Base-by-base conservation (phyloP, 2,329 filamentous ascomycete genomes). In the Stagonosporopsis cucurbitacearum region DNA sequence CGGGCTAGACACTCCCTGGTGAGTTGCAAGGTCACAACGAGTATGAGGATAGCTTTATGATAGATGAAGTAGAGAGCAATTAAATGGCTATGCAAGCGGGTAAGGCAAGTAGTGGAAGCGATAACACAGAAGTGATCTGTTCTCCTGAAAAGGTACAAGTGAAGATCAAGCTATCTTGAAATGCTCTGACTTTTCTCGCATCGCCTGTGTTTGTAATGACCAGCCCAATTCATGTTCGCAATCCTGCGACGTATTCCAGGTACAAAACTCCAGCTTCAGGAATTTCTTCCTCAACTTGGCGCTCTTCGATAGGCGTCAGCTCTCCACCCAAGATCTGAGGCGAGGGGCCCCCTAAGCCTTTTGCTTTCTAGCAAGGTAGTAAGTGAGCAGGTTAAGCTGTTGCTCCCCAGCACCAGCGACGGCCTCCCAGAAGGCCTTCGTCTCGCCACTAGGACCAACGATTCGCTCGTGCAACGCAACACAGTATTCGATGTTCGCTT, bases 401-500 rank as follows among this genome's bases (percentile, higher is more conserved):
- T 91, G 89, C 62, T 92, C 89, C 68, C 85, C 84, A 28, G 90
- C 81, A 0, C 78, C 78, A 54, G 81, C 84, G 66, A 92, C 80
- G 22, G 82, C 82, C 30, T 82, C 82, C 90, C 90, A 94, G 70
- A 93, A 93, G 0, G 63, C 63, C 50, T 78, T 78, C 30, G 76
- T 73, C 30, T 75, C 74, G 13, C 62, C 70, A 3, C 68, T 73
- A 3, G 62, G 50, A 0, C 60, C 62, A 6, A 59, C 64, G 35
- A 73, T 72, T 7, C 69, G 66, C 42, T 81, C 80, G 70, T 92
- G 88, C 58, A 92, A 76, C 55, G 87, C 86, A 23, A 92, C 86
- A 65, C 89, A 92, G n/a, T 92, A 81, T 70, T 91, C 86, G 41
- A 92, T 88, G n/a, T 89, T 88, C 58, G 90, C 89, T 81, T 91